Evolutionary conservation across 164 flowering plant species (phyloP).

Genomic region (Vitis vinifera): DNA sequence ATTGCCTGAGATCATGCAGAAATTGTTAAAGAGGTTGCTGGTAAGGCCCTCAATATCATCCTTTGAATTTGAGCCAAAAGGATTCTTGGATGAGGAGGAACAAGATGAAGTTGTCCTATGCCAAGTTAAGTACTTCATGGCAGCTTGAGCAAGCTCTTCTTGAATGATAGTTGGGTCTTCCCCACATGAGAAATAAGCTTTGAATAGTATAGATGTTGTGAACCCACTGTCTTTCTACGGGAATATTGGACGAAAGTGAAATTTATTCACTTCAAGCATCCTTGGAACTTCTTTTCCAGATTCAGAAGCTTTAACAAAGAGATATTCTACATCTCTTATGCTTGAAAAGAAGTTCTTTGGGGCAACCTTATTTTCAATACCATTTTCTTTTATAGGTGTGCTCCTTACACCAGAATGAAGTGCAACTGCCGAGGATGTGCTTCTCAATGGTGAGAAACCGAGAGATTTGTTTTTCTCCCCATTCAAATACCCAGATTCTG

Average conservation of each 20-base stretch:
- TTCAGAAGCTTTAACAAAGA: conserved; percentile 83
- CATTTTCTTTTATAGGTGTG: conserved; percentile 36
- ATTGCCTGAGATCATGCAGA: conserved; percentile 87
- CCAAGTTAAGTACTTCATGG: conserved; percentile 83
- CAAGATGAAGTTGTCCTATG: conserved; percentile 80
- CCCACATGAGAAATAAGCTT: conserved; percentile 82
- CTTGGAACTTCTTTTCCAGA: conserved; percentile 88
- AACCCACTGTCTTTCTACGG: conserved; percentile 64
- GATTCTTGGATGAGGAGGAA: conserved; percentile 83
- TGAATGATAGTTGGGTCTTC: conserved; percentile 60
- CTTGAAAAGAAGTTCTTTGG: conserved; percentile 75
- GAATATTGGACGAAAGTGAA: conserved; percentile 71
- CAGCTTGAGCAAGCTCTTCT: conserved; percentile 63
- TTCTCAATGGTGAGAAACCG: conserved; percentile 45
- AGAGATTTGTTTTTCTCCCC: conserved; percentile 48
- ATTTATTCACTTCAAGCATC: conserved; percentile 94
- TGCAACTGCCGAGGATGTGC: conserved; percentile 32
- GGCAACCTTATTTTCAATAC: conserved; percentile 38
- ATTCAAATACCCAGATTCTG: conserved; percentile 42
- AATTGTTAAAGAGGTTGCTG: conserved; percentile 47
- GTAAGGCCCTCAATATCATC: conserved; percentile 51
- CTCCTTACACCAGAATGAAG: conserved; percentile 29
- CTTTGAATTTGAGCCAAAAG: conserved; percentile 43
- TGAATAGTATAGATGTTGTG: conserved; percentile 42
- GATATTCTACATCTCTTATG: conserved; percentile 76